Evolutionary conservation across 2,329 filamentous ascomycete genomes (phyloP), one percentile per base, ranked within the genome.

Genomic region (Fusarium burgessii): DNA sequence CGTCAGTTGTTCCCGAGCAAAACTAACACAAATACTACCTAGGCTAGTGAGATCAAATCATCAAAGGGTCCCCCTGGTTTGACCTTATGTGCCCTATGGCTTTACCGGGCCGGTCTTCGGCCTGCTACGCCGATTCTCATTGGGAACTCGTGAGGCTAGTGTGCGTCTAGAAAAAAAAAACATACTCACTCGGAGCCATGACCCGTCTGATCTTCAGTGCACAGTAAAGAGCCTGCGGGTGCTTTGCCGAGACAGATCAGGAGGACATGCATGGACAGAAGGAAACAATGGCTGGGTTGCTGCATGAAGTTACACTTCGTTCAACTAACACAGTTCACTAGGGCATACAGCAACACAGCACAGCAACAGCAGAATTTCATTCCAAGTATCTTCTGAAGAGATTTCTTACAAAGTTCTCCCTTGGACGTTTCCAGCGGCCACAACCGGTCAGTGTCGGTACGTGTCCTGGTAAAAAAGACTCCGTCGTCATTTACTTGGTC

Each of bases 391-490:
- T 33, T 29, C 40, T 41, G 43, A 66, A 50, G 58, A 46, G 42
- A 25, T 58, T 41, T 11, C 12, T 20, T 65, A 45, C 29, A 36
- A 23, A 42, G 27, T 52, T 29, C 18, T 50, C n/a, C 20, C 35
- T 36, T 20, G 12, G 33, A 51, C 27, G 13, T 20, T 7, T 9
- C 10, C 23, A 29, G 9, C 63, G 63, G 63, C 62, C 63, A 74
- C 58, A 61, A 20, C 59, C 73, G 68, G 73, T 56, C 57, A 74
- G 59, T 65, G 40, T 73, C 72, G 72, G 72, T 67, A 63, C 41
- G 46, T 51, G 29, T 62, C 42, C 15, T 69, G 20, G 32, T 35
- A 32, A 66, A 29, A 66, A 52, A n/a, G 62, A 51, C 55, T 58
- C 38, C 55, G 27, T 71, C 33, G 43, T 58, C 38, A 40, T 65